Percentiles rank a stretch among this genome's conserved stretches.
phyloP scores from a whole-genome alignment of 129 eudicot species.

The Artemisia argyi region DNA sequence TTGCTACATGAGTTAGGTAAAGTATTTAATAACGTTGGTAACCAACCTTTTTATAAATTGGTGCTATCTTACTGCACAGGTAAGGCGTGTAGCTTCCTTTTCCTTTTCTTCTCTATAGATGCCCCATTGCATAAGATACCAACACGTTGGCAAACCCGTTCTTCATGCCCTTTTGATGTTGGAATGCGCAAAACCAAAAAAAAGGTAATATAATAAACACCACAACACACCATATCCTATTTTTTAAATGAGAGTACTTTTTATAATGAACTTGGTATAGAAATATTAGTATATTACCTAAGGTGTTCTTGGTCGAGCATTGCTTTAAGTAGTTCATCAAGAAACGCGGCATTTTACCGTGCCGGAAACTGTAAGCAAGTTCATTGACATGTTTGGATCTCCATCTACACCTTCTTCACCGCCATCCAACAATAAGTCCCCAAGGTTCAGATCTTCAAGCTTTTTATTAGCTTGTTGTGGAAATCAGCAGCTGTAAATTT shows the following conservation, averaged over 20 bases:
- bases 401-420: conserved; percentile 62
- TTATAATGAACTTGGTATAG: not conserved
- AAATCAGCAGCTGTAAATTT: conserved; percentile 37
- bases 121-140: too few relatives aligned
- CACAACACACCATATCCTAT: not conserved
- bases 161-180: conserved; percentile 90
- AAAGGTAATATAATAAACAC: not conserved
- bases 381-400: conserved; percentile 71
- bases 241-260: not conserved
- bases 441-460: conserved; percentile 63
- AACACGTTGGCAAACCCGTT: conserved; percentile 43
- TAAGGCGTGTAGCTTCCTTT: too few relatives aligned
- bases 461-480: conserved; percentile 68
- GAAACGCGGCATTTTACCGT: conserved; percentile 89
- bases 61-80: too few relatives aligned
- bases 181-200: conserved; percentile 66
- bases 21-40: too few relatives aligned
- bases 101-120: too few relatives aligned
- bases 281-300: conserved; percentile 52
- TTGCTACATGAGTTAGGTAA: too few relatives aligned
- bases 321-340: conserved; percentile 84
- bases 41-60: too few relatives aligned
- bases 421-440: conserved; percentile 57
- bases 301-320: conserved; percentile 78
- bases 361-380: conserved; percentile 74